Evolutionary conservation across 768 basidiomycete species (phyloP).

Genomic region (Suillus occidentalis): DNA sequence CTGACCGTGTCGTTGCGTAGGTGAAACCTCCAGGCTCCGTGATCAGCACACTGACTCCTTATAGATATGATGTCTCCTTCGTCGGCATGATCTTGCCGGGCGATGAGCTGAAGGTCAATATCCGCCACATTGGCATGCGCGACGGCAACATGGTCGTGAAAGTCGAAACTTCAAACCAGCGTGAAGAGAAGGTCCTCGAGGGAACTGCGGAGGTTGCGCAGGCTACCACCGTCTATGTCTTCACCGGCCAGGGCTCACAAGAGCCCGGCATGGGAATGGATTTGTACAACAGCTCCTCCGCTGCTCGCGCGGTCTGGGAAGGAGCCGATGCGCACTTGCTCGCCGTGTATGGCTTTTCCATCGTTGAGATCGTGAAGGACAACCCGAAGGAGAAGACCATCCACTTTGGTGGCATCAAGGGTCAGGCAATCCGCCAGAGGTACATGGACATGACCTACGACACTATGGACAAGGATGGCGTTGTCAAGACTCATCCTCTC

Average conservation of each 20-base stretch:
- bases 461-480: constrained; percentile 93
- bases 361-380: constrained; percentile 97
- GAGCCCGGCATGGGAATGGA: constrained; percentile 99
- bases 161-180: constrained; percentile 80
- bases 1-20: constrained; percentile 85
- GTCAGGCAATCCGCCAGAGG: constrained; percentile 96
- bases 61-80: constrained; percentile 89
- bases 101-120: constrained; percentile 81
- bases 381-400: constrained; percentile 98
- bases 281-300: constrained; percentile 88
- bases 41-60: constrained; percentile 6
- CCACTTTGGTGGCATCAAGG: constrained; percentile 99
- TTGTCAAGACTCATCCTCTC: constrained; percentile 92
- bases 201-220: constrained; percentile 94
- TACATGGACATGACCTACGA: constrained; percentile 99
- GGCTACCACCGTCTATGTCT: constrained; percentile 91
- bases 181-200: constrained; percentile 88
- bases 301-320: constrained; percentile 97
- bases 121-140: constrained; percentile 89
- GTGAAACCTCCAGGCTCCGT: constrained; percentile 28
- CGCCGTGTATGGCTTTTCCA: constrained; percentile 97
- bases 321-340: constrained; percentile 91
- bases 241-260: constrained; percentile 98
- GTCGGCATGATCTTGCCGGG: constrained; percentile 96
- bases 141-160: constrained; percentile 92